Base-by-base conservation (phyloP, 2,329 filamentous ascomycete genomes). In the Tolypocladium capitatum region DNA sequence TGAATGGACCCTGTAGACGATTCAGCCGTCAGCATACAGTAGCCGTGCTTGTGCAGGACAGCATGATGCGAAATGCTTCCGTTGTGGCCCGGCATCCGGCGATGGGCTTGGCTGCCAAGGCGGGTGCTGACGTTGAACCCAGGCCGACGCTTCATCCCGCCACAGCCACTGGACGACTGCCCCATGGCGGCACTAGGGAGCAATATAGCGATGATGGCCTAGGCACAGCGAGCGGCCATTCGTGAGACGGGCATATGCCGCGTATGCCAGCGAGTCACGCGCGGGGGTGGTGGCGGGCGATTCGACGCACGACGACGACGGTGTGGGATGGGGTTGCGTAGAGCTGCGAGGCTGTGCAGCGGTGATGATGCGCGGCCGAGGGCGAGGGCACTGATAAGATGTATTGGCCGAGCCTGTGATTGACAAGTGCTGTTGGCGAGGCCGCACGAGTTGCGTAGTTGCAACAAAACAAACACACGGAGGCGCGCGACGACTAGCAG, bases 321-420 rank as follows among this genome's bases (percentile, higher is more conserved):
- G 34, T 30, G 43, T 41, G 42, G 42, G 30, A 44, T 8, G 44
- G 35, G 48, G 45, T 51, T 53, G 51, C 51, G 49, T 49, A 41
- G 31, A 42, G 24, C 20, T 20, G 18, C 38, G 53, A 52, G 53
- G 53, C 53, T 54, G 52, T 54, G 53, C 47, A 46, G 30, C 28
- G 44, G 35, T 28, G 36, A 27, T 40, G 4, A 30, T 30, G 36
- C 14, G 14, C 1, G 31, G 30, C 8, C 4, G 35, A 38, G 20
- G 35, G 20, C 20, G 35, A 16, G 5, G 20, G 13, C 35, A 21
- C 7, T 9, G 2, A 16, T 38, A 24, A 16, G 6, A 14, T 7
- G 31, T 14, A 16, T 40, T 14, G 14, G 21, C 35, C 13, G 18
- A 21, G 20, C 7, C 14, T 14, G 18, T 16, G 35, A 16, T 2